Conservation (phyloP, 768 basidiomycete genomes). For the Pisolithus sp. region DNA sequence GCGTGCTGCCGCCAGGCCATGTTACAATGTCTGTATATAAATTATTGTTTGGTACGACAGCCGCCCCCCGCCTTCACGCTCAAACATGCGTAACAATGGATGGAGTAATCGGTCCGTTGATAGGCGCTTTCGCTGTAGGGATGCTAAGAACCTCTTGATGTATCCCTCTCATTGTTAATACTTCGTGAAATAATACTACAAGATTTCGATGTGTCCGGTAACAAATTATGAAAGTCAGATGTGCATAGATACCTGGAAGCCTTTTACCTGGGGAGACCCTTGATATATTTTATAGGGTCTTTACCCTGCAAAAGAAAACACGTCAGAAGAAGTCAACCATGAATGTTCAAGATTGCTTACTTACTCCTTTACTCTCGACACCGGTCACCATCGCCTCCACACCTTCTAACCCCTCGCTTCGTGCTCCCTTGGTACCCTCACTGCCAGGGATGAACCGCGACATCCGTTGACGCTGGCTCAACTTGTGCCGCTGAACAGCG, state of each 20-base stretch:
- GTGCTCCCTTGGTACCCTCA: conserved; percentile 27
- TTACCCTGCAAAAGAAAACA: conserved; percentile 46
- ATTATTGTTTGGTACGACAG: background rate
- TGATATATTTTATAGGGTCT: conserved; percentile 69
- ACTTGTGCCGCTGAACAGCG: conserved; percentile 59
- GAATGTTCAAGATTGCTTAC: conserved; percentile 19
- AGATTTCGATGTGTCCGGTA: too few species aligned
- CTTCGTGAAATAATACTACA: too few species aligned
- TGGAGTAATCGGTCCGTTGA: too few species aligned
- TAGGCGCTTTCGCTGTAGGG: too few species aligned
- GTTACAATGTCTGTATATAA: background rate
- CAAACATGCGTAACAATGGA: too few species aligned
- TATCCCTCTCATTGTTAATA: too few species aligned
- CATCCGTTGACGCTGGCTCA: conserved; percentile 47
- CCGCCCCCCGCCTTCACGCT: too few species aligned
- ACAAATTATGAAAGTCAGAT: too few species aligned
- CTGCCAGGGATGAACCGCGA: conserved; percentile 29
- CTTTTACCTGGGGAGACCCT: conserved; percentile 43
- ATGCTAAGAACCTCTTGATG: too few species aligned
- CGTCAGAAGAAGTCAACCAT: conserved; percentile 5
- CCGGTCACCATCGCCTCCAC: conserved; percentile 73
- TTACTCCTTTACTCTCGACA: conserved; percentile 69
- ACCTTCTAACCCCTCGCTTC: conserved; percentile 31
- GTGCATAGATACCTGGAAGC: too few species aligned
- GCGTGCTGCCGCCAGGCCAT: background rate